Evolutionary conservation across 2,329 filamentous ascomycete genomes (phyloP).

Genomic region (Alternaria metachromatica): DNA sequence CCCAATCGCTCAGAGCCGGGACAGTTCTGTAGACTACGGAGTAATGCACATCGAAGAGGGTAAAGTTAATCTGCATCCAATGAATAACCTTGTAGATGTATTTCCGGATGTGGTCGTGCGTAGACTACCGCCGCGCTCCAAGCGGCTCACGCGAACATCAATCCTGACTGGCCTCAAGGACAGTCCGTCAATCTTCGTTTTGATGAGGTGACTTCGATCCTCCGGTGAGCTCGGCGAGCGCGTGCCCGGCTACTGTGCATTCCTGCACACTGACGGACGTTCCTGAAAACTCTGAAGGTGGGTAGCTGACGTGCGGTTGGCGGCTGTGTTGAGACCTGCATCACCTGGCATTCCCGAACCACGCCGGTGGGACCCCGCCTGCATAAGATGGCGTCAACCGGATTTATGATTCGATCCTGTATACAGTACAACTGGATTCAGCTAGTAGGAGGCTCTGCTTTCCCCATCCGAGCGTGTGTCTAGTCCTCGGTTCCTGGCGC

Average conservation of each 20-base stretch:
- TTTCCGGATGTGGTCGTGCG: slow-evolving; percentile 16
- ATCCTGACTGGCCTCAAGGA: slow-evolving; percentile 23
- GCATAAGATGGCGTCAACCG: slow-evolving; percentile 30
- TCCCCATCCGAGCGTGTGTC: slow-evolving; percentile 43
- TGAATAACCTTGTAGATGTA: slow-evolving; percentile 24
- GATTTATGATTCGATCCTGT: slow-evolving; percentile 25
- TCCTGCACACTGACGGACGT: neutral
- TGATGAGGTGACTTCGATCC: slow-evolving; percentile 19
- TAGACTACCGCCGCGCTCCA: slow-evolving; percentile 24
- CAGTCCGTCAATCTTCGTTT: slow-evolving; percentile 17
- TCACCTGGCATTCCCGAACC: slow-evolving; percentile 43
- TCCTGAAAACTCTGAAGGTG: slow-evolving; percentile 29
- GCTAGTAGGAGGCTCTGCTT: slow-evolving; percentile 42
- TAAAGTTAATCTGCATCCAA: slow-evolving; percentile 28
- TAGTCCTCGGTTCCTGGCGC: slow-evolving; percentile 32
- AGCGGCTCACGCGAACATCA: slow-evolving; percentile 22
- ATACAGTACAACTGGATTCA: slow-evolving; percentile 16
- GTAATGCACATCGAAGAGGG: slow-evolving; percentile 17
- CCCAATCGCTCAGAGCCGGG: neutral
- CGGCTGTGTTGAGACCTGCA: slow-evolving; percentile 33
- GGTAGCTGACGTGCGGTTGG: slow-evolving; percentile 26
- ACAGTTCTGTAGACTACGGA: neutral
- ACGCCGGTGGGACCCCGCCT: slow-evolving; percentile 27
- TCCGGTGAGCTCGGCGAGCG: slow-evolving; percentile 17
- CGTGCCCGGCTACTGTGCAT: slow-evolving; percentile 4